Evolutionary conservation across 2,329 filamentous ascomycete species (phyloP).

Genomic region (Botrytis tulipae): DNA sequence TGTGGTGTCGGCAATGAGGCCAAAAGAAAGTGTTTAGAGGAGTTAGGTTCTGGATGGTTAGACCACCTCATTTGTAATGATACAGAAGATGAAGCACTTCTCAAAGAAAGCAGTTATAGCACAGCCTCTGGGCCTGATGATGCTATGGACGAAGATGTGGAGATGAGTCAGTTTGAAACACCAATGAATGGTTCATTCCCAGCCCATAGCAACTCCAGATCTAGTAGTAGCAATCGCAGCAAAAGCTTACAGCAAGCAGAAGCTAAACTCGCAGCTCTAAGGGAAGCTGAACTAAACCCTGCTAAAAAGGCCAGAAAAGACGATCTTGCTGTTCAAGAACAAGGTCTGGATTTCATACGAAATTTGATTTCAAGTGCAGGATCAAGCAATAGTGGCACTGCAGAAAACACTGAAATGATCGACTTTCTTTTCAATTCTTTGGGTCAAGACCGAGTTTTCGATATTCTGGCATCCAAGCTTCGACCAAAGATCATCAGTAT

Average conservation of each 20-base stretch:
- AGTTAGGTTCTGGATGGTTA: conserved; percentile 77
- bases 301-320: conserved; percentile 69
- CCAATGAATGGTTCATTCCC: conserved; percentile 28
- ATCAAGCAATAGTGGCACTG: conserved; percentile 46
- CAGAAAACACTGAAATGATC: conserved; percentile 69
- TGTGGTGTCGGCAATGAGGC: conserved; percentile 66
- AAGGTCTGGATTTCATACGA: conserved; percentile 83
- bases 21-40: conserved; percentile 75
- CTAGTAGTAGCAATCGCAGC: conserved; percentile 35
- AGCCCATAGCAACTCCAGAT: conserved; percentile 28
- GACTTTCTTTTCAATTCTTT: conserved; percentile 77
- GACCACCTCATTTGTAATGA: conserved; percentile 72
- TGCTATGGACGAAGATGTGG: conserved; percentile 57
- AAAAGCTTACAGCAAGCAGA: conserved; percentile 49
- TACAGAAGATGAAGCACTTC: conserved; percentile 52
- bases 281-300: conserved; percentile 67
- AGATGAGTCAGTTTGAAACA: conserved; percentile 51
- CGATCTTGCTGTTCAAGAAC: conserved; percentile 83
- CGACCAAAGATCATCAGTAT: conserved; percentile 57
- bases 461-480: conserved; percentile 77
- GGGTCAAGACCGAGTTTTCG: conserved; percentile 75
- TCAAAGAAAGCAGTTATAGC: conserved; percentile 36
- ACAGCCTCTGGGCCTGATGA: conserved; percentile 32
- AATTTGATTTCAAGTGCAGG: conserved; percentile 72
- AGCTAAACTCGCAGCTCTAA: conserved; percentile 49